Conservation (phyloP, 1,139 yeast species). For the Pichia sp. region DNA sequence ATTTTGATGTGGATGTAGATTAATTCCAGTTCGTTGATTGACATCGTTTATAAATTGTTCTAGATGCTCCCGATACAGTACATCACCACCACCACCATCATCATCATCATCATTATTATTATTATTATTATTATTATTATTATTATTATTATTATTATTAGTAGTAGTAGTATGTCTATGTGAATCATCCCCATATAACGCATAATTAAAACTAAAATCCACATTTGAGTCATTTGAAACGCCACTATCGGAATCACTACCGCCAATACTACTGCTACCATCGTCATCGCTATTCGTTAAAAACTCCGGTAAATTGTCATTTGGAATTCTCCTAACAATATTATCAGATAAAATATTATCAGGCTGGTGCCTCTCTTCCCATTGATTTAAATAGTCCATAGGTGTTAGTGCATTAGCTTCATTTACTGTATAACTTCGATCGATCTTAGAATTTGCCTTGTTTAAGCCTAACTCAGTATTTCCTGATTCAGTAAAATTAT, state of each 20-base stretch:
- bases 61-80: conserved; percentile 1
- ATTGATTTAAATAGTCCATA: conserved; percentile 9
- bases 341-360: conserved; percentile 9
- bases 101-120: not conserved
- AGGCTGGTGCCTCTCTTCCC: conserved; percentile 9
- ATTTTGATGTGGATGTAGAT: conserved; percentile 1
- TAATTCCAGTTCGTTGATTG: conserved; percentile 8
- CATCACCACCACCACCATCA: not conserved
- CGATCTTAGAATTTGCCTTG: no score
- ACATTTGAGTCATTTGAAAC: not conserved
- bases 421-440: no score
- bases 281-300: not conserved
- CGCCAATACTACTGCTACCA: not conserved
- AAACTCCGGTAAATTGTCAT: not conserved
- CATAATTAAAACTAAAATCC: conserved; percentile 4
- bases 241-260: not conserved
- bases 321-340: conserved; percentile 1
- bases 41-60: conserved; percentile 1
- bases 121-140: not conserved
- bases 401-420: not conserved
- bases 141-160: no score
- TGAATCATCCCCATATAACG: conserved; percentile 7
- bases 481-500: not conserved
- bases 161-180: no score
- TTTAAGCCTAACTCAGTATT: no score